Evolutionary conservation across 2,329 filamentous ascomycete species (phyloP), one percentile per base, ranked within the genome.

Genomic region (Pseudocercospora crystallina): DNA sequence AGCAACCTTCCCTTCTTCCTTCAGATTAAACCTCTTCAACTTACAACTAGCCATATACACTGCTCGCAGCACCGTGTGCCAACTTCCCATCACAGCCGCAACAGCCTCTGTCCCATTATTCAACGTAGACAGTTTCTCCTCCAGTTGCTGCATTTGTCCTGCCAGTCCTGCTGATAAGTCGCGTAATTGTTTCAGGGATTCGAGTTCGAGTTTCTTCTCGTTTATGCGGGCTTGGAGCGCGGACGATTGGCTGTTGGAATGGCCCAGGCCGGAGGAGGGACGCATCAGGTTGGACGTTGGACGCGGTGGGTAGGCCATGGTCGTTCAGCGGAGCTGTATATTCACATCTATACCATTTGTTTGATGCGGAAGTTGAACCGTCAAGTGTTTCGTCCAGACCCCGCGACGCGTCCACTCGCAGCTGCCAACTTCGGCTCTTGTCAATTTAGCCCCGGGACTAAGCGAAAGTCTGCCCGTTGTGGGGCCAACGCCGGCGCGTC

Each of bases 21-120:
- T 78, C 5, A 83, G 79, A 61, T 80, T 83, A n/a, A 86, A 80
- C 17, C 91, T 75, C 48, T 81, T 86, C 83, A 65, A 78, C 45
- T 41, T 41, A 91, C 88, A 80, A 53, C 87, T 91, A 55, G 89
- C 89, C 87, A 94, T 91, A 65, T 87, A 87, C 65, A 95, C 91
- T 36, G 88, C 88, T 58, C 86, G 80, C 53, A 95, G 78, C 58
- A 95, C 89, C 62, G 89, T 91, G 69, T 91, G 86, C 89, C 89
- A 95, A 69, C 94, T 95, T 46, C 85, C 82, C 67, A 95, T 76
- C 15, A 95, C 89, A n/a, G 85, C 81, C 34, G 89, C 89, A 63
- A 95, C 89, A 53, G 87, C 88, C 80, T 94, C 87, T 29, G 89
- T 94, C 11, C 89, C 89, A 61, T 90, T 84, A 1, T 87, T 88